These are phyloP conservation scores for Debaryomyces tyrocola DNA, from an alignment of 805 yeast genomes.

Conservation along the genomic window DNA sequence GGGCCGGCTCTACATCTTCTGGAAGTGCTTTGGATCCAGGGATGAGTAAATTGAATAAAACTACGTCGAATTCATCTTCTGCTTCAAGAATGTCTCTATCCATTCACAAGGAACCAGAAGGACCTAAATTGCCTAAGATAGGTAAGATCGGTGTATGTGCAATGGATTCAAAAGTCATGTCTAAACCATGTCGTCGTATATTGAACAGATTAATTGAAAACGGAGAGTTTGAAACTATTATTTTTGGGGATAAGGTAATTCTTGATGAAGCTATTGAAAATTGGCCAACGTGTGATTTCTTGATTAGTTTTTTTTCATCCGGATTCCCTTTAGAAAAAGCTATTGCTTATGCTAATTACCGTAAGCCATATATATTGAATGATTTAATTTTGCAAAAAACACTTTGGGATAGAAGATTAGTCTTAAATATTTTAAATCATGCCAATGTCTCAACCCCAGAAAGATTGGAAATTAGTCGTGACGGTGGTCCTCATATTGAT, in stretches of 20 bases:
- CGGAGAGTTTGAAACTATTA: conserved; percentile 95
- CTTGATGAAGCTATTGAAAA: conserved; percentile 91
- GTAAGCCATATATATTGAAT: conserved; percentile 88
- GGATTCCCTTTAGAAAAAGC: conserved; percentile 98
- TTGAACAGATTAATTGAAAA: conserved; percentile 82
- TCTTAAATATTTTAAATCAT: conserved; percentile 72
- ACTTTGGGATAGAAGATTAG: conserved; percentile 95
- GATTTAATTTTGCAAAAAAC: conserved; percentile 90
- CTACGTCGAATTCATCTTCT: conserved; percentile 36
- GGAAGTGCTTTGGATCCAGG: conserved; percentile 8
- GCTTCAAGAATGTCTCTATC: conserved; percentile 30
- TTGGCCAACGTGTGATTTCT: conserved; percentile 98
- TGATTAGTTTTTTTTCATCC: conserved; percentile 88
- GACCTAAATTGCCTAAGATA: conserved; percentile 62
- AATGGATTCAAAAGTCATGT: conserved; percentile 94
- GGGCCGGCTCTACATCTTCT: conserved; percentile 21
- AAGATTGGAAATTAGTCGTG: conserved; percentile 86
- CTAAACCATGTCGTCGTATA: conserved; percentile 93
- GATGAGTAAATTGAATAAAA: conserved; percentile 27
- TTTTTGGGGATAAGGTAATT: conserved; percentile 96
- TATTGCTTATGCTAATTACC: conserved; percentile 78
- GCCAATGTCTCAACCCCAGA: conserved; percentile 88
- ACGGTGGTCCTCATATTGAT: conserved; percentile 92
- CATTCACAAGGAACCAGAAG: conserved; percentile 38
- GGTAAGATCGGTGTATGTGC: conserved; percentile 99